Evolutionary conservation across 495 filamentous ascomycete species (phyloP), one percentile per base, ranked within the genome.

Genomic region (Aeminium ludgeri): DNA sequence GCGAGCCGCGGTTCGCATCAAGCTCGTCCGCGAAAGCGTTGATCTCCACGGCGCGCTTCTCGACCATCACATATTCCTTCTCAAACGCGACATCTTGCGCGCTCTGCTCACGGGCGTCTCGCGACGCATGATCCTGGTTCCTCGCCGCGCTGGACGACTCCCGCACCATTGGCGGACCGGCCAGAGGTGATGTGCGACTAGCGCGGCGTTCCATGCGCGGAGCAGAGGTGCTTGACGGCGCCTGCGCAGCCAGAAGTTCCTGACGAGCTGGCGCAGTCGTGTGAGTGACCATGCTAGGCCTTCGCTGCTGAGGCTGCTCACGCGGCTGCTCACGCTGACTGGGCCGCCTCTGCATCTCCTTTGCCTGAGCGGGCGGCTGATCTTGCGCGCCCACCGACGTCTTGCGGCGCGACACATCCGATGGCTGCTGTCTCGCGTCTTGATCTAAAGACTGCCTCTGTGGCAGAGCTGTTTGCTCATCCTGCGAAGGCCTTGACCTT

Each of bases 11-110:
- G 36, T 36, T 59, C 58, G 18, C 83, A 13, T 82, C 84, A 48
- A 97, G 63, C 57, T 96, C 86, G 55, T 97, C 89, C 7, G 89
- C 89, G 55, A 97, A 83, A 3, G 89, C 87, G 61, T 97, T 95
- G 20, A 96, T 87, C 57, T 95, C 84, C 3, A 96, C 86, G 6
- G 79, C 78, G 38, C 78, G 77, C 64, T 95, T 96, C 59, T 97
- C 91, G 15, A 97, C 82, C 13, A 97, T 61, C 27, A 97, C 87
- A 49, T 95, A 97, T 50, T 95, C 89, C 48, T 86, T 68, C 54
- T 91, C 85, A 55, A 91, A 82, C 1, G 81, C 82, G 4, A 89
- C 73, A 41, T 91, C 86, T 49, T 93, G 83, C 10, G 80, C 85
- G 16, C 81, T 81, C 43, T 69, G 72, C 48, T 87, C 83, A 23